Conservation (phyloP, 331 rosid species). For the Saraca asoca region DNA sequence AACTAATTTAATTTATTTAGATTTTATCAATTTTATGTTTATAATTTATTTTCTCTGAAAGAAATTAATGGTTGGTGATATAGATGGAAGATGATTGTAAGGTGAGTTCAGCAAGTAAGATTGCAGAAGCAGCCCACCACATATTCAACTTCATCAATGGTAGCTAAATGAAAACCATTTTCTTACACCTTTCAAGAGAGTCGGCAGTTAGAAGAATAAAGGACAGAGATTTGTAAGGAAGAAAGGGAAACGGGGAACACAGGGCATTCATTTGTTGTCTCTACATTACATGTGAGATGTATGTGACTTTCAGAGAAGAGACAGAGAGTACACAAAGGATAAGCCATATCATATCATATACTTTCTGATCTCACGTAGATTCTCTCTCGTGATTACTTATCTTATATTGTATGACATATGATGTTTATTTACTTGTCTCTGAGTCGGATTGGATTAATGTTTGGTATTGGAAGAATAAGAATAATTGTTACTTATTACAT, state of each 20-base stretch:
- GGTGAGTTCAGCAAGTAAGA: conserved; percentile 73
- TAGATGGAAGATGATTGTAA: conserved; percentile 90
- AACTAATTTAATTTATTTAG: too few relatives aligned
- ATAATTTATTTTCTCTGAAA: too few relatives aligned
- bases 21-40: too few relatives aligned
- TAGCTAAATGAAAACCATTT: conserved; percentile 34
- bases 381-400: conserved; percentile 13
- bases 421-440: background rate
- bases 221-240: conserved; percentile 27
- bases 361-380: too few relatives aligned
- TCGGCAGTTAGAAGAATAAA: conserved; percentile 26
- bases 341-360: background rate
- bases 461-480: background rate
- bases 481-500: too few relatives aligned
- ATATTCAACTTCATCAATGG: conserved; percentile 64
- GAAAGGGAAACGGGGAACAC: conserved; percentile 43
- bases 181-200: conserved; percentile 17
- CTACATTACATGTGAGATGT: conserved; percentile 37
- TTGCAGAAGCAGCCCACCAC: conserved; percentile 70
- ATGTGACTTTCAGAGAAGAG: conserved; percentile 32
- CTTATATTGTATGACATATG: conserved; percentile 1
- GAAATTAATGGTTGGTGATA: conserved; percentile 24
- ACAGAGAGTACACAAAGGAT: background rate
- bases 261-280: conserved; percentile 41
- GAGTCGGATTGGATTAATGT: conserved; percentile 17